phyloP scores from a whole-genome alignment of 441 rosid species.

The Dalechampia spathulata region DNA sequence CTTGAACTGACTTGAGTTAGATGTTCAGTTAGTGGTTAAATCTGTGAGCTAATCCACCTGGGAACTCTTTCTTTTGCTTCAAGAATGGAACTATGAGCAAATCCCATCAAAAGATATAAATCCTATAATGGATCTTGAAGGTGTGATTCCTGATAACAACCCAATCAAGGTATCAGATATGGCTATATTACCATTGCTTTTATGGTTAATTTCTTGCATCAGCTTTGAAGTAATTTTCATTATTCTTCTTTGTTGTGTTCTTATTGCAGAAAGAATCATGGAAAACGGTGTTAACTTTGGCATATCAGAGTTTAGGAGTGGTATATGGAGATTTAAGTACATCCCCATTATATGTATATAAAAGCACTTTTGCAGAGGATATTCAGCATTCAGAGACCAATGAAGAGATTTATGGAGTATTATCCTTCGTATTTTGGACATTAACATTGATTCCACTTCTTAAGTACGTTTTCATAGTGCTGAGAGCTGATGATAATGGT shows the following conservation, averaged over 20 bases:
- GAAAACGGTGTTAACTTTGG: conserved; percentile 76
- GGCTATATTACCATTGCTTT: conserved; percentile 5
- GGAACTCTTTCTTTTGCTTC: conserved; percentile 9
- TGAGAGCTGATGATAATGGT: conserved; percentile 81
- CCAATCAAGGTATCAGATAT: conserved; percentile 47
- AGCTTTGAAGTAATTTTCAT: not conserved
- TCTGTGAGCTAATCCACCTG: conserved; percentile 9
- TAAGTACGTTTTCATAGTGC: conserved; percentile 79
- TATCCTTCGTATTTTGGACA: conserved; percentile 87
- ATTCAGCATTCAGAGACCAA: conserved; percentile 73
- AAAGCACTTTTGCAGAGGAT: conserved; percentile 76
- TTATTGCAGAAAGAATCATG: conserved; percentile 65
- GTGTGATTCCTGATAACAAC: conserved; percentile 27
- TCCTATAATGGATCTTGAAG: conserved; percentile 57
- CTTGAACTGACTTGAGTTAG: conserved; percentile 4
- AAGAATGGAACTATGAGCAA: conserved; percentile 25
- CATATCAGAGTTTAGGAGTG: conserved; percentile 83
- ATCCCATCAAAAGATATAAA: conserved; percentile 5
- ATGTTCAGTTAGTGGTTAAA: not conserved
- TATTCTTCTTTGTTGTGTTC: conserved; percentile 2
- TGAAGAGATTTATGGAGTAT: conserved; percentile 83
- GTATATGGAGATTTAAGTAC: conserved; percentile 90
- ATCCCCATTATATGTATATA: conserved; percentile 82
- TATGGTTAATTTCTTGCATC: not conserved
- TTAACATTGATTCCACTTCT: conserved; percentile 68